Conservation (phyloP, 1,139 yeast genomes). For the Geotrichum citri-aurantii region DNA sequence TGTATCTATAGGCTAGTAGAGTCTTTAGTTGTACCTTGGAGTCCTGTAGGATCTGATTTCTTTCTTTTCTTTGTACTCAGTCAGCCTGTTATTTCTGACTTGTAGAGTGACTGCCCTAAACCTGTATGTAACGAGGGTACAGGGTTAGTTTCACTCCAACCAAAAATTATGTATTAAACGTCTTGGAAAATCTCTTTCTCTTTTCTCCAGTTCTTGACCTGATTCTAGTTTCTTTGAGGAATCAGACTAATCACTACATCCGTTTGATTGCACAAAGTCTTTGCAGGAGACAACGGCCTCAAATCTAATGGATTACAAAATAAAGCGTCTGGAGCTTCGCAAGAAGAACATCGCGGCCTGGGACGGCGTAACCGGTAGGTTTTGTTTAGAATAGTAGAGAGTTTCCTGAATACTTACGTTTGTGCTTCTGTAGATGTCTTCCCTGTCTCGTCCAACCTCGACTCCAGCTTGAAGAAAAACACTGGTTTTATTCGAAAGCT, state of each 20-base stretch:
- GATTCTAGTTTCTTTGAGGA: background rate
- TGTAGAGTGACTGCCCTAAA: background rate
- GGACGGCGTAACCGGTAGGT: conserved; percentile 43
- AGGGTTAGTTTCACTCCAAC: background rate
- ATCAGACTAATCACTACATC: background rate
- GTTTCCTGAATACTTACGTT: background rate
- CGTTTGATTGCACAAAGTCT: background rate
- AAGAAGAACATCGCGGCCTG: conserved; percentile 49
- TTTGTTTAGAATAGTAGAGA: background rate
- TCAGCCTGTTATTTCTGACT: too few species aligned
- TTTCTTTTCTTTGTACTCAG: too few species aligned
- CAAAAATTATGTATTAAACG: background rate
- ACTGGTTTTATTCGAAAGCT: conserved; percentile 74
- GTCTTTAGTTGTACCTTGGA: too few species aligned
- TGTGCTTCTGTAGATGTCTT: conserved; percentile 22
- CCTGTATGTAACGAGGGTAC: background rate
- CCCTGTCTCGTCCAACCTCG: conserved; percentile 43
- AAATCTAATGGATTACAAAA: conserved; percentile 12
- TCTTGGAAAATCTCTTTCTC: background rate
- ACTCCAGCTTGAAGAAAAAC: conserved; percentile 77
- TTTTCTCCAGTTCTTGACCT: background rate
- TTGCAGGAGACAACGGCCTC: background rate
- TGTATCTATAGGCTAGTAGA: too few species aligned
- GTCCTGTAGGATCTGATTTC: too few species aligned
- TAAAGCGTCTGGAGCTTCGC: conserved; percentile 36